Evolutionary conservation across 2,329 filamentous ascomycete species (phyloP).

Genomic region (Phaeosphaeriaceae sp.): DNA sequence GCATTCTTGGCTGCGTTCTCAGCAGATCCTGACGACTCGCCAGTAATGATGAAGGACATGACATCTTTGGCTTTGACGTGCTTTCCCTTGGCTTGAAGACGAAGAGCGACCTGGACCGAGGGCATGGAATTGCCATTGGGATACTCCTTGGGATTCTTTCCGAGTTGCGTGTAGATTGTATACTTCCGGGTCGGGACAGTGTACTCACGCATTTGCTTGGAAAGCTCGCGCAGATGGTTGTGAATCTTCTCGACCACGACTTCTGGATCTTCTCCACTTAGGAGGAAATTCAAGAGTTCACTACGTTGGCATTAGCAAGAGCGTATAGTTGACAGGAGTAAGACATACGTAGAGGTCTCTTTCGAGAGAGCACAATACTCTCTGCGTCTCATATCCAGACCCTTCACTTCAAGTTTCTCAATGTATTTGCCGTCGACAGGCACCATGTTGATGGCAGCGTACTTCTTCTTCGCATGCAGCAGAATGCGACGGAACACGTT

Average conservation of each 20-base stretch:
- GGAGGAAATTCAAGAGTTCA: slow-evolving; percentile 88
- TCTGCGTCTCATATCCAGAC: slow-evolving; percentile 95
- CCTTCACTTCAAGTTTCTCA: slow-evolving; percentile 97
- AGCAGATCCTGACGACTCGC: slow-evolving; percentile 65
- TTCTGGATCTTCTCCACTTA: slow-evolving; percentile 92
- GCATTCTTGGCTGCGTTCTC: slow-evolving; percentile 86
- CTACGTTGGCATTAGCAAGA: slow-evolving; percentile 43
- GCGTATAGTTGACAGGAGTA: not conserved
- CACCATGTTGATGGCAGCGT: slow-evolving; percentile 93
- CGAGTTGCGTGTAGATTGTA: slow-evolving; percentile 97
- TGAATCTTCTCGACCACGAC: slow-evolving; percentile 88
- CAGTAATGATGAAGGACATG: slow-evolving; percentile 93
- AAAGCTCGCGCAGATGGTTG: slow-evolving; percentile 87
- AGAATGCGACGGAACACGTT: slow-evolving; percentile 94
- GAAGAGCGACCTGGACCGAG: slow-evolving; percentile 92
- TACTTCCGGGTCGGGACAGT: slow-evolving; percentile 82
- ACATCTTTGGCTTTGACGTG: slow-evolving; percentile 92
- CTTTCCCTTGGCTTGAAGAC: slow-evolving; percentile 86
- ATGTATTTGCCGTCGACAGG: slow-evolving; percentile 88
- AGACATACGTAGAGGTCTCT: slow-evolving; percentile 75
- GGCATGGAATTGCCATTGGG: slow-evolving; percentile 96
- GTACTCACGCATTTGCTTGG: slow-evolving; percentile 83
- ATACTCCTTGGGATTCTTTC: slow-evolving; percentile 91
- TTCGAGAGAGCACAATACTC: slow-evolving; percentile 97
- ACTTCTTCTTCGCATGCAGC: slow-evolving; percentile 98